phyloP scores from a whole-genome alignment of 2,329 filamentous ascomycete species.

The Periconia sp. region DNA sequence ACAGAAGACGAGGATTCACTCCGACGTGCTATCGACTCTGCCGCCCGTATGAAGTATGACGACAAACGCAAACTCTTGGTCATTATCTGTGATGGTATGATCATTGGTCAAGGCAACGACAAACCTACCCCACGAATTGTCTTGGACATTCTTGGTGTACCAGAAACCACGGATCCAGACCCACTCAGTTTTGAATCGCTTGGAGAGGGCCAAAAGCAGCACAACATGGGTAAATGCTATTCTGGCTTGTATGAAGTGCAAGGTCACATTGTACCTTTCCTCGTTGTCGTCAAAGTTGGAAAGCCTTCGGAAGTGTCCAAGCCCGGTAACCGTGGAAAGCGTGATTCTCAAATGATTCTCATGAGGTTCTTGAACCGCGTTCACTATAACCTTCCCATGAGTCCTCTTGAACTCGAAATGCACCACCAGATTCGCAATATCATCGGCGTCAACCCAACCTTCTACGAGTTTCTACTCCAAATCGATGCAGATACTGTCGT shows the following conservation, averaged over 20 bases:
- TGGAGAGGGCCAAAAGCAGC: constrained; percentile 93
- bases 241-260: constrained; percentile 97
- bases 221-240: constrained; percentile 99
- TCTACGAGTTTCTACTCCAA: constrained; percentile 95
- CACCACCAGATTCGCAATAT: constrained; percentile 99
- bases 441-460: constrained; percentile 96
- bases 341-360: constrained; percentile 96
- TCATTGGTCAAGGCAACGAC: constrained; percentile 98
- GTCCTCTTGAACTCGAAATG: constrained; percentile 94
- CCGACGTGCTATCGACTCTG: constrained; percentile 94
- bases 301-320: constrained; percentile 71
- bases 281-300: constrained; percentile 96
- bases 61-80: constrained; percentile 96
- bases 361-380: constrained; percentile 99
- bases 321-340: constrained; percentile 96
- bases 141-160: constrained; percentile 92
- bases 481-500: constrained; percentile 98
- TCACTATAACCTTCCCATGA: constrained; percentile 97
- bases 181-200: constrained; percentile 95
- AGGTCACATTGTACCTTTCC: constrained; percentile 95
- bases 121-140: constrained; percentile 93
- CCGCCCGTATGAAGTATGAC: constrained; percentile 93
- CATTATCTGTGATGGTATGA: constrained; percentile 97
- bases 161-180: constrained; percentile 90
- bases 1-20: constrained; percentile 98